phyloP scores from a whole-genome alignment of 306 rosid species.

The Casuarina equisetifolia region DNA sequence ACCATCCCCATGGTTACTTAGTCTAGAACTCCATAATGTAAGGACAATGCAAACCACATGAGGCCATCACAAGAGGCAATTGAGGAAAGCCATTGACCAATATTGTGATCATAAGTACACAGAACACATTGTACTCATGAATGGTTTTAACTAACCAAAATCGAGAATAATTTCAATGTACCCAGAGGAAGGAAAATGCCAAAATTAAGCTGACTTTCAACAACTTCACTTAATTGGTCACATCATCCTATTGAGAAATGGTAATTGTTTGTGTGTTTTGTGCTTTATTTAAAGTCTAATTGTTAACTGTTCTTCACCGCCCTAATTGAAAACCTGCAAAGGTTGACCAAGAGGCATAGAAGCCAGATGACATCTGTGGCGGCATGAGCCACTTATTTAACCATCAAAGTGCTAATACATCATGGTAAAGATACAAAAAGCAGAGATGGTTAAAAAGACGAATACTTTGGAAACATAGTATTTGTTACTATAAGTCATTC shows the following conservation, averaged over 20 bases:
- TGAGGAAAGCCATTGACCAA: neutral
- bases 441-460: neutral
- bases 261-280: neutral
- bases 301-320: neutral
- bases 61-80: neutral
- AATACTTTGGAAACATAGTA: slow-evolving; percentile 18
- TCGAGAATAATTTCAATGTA: neutral
- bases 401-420: slow-evolving; percentile 10
- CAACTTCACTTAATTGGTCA: slow-evolving; percentile 2
- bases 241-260: slow-evolving; percentile 6
- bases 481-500: slow-evolving; percentile 7
- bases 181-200: neutral
- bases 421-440: neutral
- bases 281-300: neutral
- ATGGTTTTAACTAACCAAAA: slow-evolving; percentile 5
- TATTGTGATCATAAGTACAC: neutral
- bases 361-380: slow-evolving; percentile 1
- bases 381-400: slow-evolving; percentile 19
- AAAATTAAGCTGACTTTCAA: neutral
- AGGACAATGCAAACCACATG: neutral
- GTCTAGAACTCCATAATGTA: neutral
- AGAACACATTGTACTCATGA: neutral
- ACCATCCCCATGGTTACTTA: too few relatives aligned
- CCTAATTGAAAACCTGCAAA: neutral
- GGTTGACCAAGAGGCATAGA: neutral